Base-by-base conservation (phyloP, 257 asterid species). In the Eustoma russellianum region DNA sequence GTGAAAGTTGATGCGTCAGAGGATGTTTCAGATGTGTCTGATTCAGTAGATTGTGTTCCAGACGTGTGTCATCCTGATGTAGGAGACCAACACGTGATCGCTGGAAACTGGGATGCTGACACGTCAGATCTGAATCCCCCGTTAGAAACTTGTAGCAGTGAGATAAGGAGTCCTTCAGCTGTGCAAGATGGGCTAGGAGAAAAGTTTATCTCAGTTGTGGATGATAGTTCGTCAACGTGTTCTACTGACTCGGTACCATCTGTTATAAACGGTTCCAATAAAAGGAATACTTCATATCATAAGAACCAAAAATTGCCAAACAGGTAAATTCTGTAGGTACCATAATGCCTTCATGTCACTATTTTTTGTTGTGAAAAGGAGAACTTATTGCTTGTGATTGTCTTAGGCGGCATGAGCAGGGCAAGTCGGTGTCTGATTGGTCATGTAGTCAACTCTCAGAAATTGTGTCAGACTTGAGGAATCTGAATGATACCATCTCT, bases 171-270 rank as follows among this genome's bases (percentile, higher is more conserved):
- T 52, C 70, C 68, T 72, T 74, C 84, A 41, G 62, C 75, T 46
- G 71, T 60, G 48, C 93, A 74, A 62, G 83, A 79, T 59, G 93
- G 89, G 55, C 53, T 53, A 11, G 85, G 81, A 52, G 77, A 58
- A 48, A 57, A 76, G 44, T 71, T 78, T 67, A 63, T 63, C 57
- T 78, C 86, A 33, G 65, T 64, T 16, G 59, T 88, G 67, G 97
- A 85, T 55, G 99, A 93, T 67, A 88, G 83, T 77, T 88, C 96
- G 45, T 93, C 97, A 46, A 79, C 92, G 48, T 85, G 96, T 72
- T 93, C 96, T 56, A 81, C 94, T 14, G 97, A 88, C 70, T 85
- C 97, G 2, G 75, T 82, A 62, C 91, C 88, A 53, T 79, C 91
- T 11, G 83, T 69, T 28, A 66, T 56, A 35, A 84, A 64, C 60